Percentiles rank a stretch among this genome's conserved stretches.
phyloP scores from a whole-genome alignment of 345 rosid genomes.

The Citrus hindsii region DNA sequence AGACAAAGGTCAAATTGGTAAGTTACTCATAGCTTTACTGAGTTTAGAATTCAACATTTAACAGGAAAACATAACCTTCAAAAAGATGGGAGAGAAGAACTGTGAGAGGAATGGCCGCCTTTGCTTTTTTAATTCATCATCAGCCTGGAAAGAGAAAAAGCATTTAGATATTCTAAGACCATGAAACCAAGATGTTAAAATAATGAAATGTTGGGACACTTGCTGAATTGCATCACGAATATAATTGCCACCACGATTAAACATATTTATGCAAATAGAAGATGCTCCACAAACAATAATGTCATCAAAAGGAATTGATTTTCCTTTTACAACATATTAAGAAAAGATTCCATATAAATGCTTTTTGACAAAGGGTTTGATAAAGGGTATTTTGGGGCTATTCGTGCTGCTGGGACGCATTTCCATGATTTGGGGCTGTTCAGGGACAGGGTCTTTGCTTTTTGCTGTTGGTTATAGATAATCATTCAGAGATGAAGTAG shows the following conservation, averaged over 20 bases:
- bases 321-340: neutral
- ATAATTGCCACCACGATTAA: neutral
- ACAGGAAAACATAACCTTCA: slow-evolving; percentile 50
- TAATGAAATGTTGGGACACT: neutral
- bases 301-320: neutral
- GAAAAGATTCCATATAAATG: neutral
- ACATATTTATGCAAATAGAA: neutral
- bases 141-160: slow-evolving; percentile 39
- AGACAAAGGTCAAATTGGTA: slow-evolving; percentile 12
- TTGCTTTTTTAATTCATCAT: slow-evolving; percentile 70
- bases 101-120: slow-evolving; percentile 60
- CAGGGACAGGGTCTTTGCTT: too few species aligned
- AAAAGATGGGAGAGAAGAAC: slow-evolving; percentile 82
- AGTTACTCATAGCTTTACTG: neutral
- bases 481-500: too few species aligned
- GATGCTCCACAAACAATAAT: neutral
- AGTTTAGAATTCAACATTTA: neutral
- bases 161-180: neutral
- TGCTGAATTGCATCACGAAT: neutral
- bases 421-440: too few species aligned
- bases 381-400: too few species aligned
- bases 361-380: too few species aligned
- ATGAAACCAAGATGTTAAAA: neutral
- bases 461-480: too few species aligned
- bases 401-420: too few species aligned